Evolutionary conservation across 2,329 filamentous ascomycete genomes (phyloP), one percentile per base, ranked within the genome.

Genomic region (Fusarium sp.): DNA sequence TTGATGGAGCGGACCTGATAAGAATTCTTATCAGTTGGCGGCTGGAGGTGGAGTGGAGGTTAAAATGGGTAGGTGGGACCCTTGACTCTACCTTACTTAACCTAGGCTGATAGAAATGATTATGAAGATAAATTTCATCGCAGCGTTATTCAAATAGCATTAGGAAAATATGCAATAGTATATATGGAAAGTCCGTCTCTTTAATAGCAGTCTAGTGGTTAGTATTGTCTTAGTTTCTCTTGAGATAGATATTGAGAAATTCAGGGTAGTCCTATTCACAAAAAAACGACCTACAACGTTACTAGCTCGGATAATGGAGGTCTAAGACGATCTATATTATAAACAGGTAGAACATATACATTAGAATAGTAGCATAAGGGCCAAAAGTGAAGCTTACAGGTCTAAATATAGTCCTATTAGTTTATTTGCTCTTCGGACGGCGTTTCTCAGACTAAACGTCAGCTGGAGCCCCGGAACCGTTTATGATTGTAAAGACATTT

Each of bases 1-100:
- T 74, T 64, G 69, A 61, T 57, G 60, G 54, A 57, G 33, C 64
- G 40, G 58, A 68, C 63, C 62, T 57, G 72, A 76, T 76, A 76
- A 76, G 74, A 42, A 69, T 50, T 40, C 69, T 76, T 73, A 76
- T 76, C 74, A 42, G 44, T 59, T 38, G 44, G 23, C 52, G 23
- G 23, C 38, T n/a, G n/a, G n/a, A 43, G 37, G n/a, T 52, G 18
- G 58, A 33, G 37, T 40, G 44, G 44, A 59, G 35, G 60, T 64
- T 60, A 25, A 54, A 52, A 47, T 64, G 38, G 30, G 11, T 44
- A 60, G 53, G 43, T 63, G 60, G 59, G 44, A 42, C 15, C 35
- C n/a, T 46, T 28, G 18, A 9, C 37, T 19, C 11, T 46, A 19
- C 25, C 25, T 21, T 16, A 16, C 21, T 47, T 21, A 16, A 47